A percentile compares a stretch with the other conserved stretches of the same genome.
Evolutionary conservation across 2,329 filamentous ascomycete genomes (phyloP).

Genomic region (Colletotrichum somersetense): DNA sequence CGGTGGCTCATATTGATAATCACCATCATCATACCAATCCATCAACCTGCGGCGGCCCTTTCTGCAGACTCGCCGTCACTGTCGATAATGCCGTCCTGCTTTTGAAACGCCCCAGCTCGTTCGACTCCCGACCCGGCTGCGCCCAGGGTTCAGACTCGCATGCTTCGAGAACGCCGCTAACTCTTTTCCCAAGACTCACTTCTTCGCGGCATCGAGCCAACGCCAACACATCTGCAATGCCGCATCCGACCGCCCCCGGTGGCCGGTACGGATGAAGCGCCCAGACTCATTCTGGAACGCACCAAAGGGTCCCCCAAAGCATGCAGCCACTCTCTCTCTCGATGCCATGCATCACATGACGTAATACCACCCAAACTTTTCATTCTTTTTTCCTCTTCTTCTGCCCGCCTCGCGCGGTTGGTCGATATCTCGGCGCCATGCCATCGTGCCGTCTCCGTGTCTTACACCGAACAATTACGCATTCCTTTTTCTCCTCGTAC

Average conservation of each 20-base stretch:
- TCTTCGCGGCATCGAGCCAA: constrained; percentile 7
- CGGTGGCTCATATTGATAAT: constrained; percentile 17
- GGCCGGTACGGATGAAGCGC: neutral
- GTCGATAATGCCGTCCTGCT: neutral
- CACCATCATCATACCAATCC: constrained; percentile 3
- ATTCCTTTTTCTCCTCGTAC: constrained; percentile 33
- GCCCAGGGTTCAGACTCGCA: constrained; percentile 3
- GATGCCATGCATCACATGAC: constrained; percentile 15
- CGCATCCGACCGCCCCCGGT: neutral
- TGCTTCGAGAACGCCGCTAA: constrained; percentile 28
- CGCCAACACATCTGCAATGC: constrained; percentile 6
- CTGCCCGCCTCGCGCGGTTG: constrained; percentile 5
- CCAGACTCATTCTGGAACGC: constrained; percentile 17
- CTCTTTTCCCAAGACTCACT: constrained; percentile 2
- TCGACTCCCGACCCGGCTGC: neutral
- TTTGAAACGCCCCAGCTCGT: constrained; percentile 2
- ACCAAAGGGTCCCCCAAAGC: neutral
- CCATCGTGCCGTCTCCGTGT: constrained; percentile 3
- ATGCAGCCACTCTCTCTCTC: constrained; percentile 2
- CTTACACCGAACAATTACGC: constrained; percentile 38
- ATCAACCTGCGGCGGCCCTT: neutral
- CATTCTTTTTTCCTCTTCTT: neutral
- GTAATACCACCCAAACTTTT: constrained; percentile 12
- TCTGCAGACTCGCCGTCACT: neutral
- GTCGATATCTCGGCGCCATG: constrained; percentile 15